phyloP scores from a whole-genome alignment of 2,329 filamentous ascomycete genomes.

The Fusarium floridanum region DNA sequence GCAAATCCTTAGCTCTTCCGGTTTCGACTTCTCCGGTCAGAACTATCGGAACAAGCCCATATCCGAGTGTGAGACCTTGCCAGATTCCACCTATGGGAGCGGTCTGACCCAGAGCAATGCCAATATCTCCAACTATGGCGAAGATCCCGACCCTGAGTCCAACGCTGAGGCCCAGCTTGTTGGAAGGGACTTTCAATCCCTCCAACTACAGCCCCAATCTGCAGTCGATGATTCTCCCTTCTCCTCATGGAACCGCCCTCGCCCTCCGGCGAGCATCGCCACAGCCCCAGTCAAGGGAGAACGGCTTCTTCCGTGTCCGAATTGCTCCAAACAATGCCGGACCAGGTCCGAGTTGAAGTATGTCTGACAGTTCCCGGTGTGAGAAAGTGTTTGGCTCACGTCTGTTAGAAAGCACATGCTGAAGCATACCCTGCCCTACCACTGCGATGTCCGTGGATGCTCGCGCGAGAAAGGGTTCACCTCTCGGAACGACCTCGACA shows the following conservation, averaged over 20 bases:
- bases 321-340: slow-evolving; percentile 58
- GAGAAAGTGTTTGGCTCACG: slow-evolving; percentile 31
- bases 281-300: slow-evolving; percentile 31
- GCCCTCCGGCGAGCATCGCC: slow-evolving; percentile 31
- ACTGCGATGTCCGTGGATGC: slow-evolving; percentile 72
- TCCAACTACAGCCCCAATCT: slow-evolving; percentile 36
- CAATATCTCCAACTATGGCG: slow-evolving; percentile 59
- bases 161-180: slow-evolving; percentile 41
- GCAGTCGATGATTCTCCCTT: slow-evolving; percentile 1
- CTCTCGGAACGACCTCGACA: slow-evolving; percentile 83
- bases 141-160: slow-evolving; percentile 57
- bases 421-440: slow-evolving; percentile 76
- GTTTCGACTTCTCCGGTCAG: slow-evolving; percentile 36
- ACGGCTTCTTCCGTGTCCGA: slow-evolving; percentile 50
- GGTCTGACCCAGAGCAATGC: slow-evolving; percentile 57
- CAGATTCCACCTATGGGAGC: slow-evolving; percentile 64
- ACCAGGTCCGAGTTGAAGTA: slow-evolving; percentile 70
- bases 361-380: not conserved
- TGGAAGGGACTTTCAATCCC: slow-evolving; percentile 51
- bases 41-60: slow-evolving; percentile 45
- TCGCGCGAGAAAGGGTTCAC: slow-evolving; percentile 76
- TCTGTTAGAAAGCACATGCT: slow-evolving; percentile 77
- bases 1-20: slow-evolving; percentile 23
- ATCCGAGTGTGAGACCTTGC: slow-evolving; percentile 57
- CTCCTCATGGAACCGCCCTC: slow-evolving; percentile 16